A percentile compares a stretch with the other conserved stretches of the same genome.
Evolutionary conservation across 73 alveolate species (phyloP).

Genomic region (Paramecium sonneborni): DNA sequence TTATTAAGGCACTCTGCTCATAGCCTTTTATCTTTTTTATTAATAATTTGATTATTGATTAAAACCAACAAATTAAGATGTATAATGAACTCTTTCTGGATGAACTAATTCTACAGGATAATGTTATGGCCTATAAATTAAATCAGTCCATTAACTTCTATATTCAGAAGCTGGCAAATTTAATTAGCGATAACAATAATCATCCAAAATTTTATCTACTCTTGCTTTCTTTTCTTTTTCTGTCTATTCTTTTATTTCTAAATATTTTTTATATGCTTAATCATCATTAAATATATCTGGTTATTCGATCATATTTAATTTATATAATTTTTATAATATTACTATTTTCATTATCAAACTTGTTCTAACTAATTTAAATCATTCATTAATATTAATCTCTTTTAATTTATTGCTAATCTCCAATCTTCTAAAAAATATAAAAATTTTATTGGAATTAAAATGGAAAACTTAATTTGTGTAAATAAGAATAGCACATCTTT

Average conservation of each 20-base stretch:
- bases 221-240: slow-evolving; percentile 26
- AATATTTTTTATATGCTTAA: not conserved
- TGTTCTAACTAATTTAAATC: no score
- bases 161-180: slow-evolving; percentile 45
- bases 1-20: not conserved
- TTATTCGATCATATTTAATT: no score
- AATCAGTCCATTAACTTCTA: not conserved
- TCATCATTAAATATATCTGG: not conserved
- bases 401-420: no score
- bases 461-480: no score
- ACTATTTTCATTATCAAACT: no score
- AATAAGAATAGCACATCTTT: no score
- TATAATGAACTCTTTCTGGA: slow-evolving; percentile 24
- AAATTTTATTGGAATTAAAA: no score
- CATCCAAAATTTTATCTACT: slow-evolving; percentile 21
- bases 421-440: no score
- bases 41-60: not conserved
- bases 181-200: slow-evolving; percentile 8
- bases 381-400: no score
- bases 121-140: not conserved
- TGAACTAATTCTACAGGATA: slow-evolving; percentile 36
- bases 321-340: no score
- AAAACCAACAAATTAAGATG: slow-evolving; percentile 37
- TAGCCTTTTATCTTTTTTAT: not conserved
- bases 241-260: not conserved